These are phyloP conservation scores for Crepidotus variabilis DNA, from an alignment of 768 basidiomycete genomes.

Conservation along the genomic window DNA sequence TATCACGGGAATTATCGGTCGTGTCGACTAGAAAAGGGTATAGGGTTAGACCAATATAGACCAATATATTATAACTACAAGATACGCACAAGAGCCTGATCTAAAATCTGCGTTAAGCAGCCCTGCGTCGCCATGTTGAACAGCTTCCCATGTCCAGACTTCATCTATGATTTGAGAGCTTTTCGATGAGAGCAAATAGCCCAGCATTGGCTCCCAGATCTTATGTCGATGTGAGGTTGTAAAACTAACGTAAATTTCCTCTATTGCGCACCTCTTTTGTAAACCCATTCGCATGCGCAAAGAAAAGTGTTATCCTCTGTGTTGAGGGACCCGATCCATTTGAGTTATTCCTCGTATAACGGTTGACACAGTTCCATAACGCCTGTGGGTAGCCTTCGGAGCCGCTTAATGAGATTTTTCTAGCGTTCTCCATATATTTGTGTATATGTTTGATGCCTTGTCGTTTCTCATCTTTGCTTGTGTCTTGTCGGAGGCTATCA, in stretches of 20 bases:
- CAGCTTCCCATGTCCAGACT: conserved; percentile 83
- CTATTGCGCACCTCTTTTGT: conserved; percentile 66
- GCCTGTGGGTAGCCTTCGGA: conserved; percentile 36
- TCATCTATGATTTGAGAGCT: conserved; percentile 43
- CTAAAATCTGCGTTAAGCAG: conserved; percentile 59
- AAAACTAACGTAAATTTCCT: not conserved
- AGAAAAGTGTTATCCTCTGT: conserved; percentile 63
- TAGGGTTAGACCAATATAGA: no score
- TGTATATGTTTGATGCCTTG: conserved; percentile 19
- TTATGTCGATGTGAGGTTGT: conserved; percentile 23
- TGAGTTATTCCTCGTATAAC: conserved; percentile 48
- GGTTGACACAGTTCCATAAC: conserved; percentile 71
- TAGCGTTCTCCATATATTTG: conserved; percentile 26
- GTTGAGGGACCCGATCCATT: not conserved
- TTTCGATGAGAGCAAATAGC: conserved; percentile 42
- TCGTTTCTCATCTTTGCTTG: conserved; percentile 34
- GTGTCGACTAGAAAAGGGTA: conserved; percentile 55
- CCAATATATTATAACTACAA: not conserved
- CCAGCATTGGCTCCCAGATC: conserved; percentile 80
- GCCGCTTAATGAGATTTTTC: conserved; percentile 15
- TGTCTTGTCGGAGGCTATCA: conserved; percentile 19
- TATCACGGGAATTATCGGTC: conserved; percentile 74
- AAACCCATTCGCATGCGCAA: conserved; percentile 86
- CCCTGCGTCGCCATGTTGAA: conserved; percentile 81
- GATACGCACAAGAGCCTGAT: conserved; percentile 52